Percentiles rank a stretch among this genome's conserved stretches.
These are phyloP conservation scores for Nelumbo lutea DNA, from an alignment of 164 flowering plant genomes.

Conservation along the genomic window DNA sequence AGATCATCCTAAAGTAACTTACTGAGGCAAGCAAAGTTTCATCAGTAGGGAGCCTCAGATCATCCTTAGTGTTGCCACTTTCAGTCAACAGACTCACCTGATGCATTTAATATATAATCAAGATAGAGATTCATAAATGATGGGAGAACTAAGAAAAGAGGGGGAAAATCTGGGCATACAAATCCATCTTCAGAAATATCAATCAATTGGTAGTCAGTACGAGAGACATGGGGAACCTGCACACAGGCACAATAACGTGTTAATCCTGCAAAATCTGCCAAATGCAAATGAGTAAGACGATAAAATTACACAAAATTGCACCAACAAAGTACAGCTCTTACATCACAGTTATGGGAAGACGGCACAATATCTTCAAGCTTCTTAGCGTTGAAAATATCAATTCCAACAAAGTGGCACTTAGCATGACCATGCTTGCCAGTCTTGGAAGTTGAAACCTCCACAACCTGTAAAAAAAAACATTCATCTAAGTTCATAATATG, in stretches of 20 bases:
- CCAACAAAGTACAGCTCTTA: slow-evolving; percentile 9
- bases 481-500: background rate
- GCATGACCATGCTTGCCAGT: slow-evolving; percentile 47
- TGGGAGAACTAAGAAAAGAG: background rate
- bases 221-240: slow-evolving; percentile 42
- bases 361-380: slow-evolving; percentile 44
- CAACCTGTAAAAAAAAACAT: slow-evolving; percentile 24
- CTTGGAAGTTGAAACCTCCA: slow-evolving; percentile 42
- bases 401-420: slow-evolving; percentile 41
- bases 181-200: slow-evolving; percentile 37
- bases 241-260: background rate
- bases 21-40: slow-evolving; percentile 16
- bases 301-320: background rate
- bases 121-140: background rate
- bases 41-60: slow-evolving; percentile 23
- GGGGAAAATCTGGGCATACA: slow-evolving; percentile 11
- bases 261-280: too few species aligned
- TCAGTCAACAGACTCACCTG: slow-evolving; percentile 25
- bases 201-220: slow-evolving; percentile 41
- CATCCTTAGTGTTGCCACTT: slow-evolving; percentile 22
- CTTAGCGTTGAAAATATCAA: slow-evolving; percentile 34
- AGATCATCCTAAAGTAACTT: background rate
- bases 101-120: background rate
- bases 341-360: slow-evolving; percentile 40
- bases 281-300: background rate